A percentile compares a stretch with the other conserved stretches of the same genome.
Evolutionary conservation across 73 alveolate species (phyloP).

Genomic region (Paramecium caudatum): DNA sequence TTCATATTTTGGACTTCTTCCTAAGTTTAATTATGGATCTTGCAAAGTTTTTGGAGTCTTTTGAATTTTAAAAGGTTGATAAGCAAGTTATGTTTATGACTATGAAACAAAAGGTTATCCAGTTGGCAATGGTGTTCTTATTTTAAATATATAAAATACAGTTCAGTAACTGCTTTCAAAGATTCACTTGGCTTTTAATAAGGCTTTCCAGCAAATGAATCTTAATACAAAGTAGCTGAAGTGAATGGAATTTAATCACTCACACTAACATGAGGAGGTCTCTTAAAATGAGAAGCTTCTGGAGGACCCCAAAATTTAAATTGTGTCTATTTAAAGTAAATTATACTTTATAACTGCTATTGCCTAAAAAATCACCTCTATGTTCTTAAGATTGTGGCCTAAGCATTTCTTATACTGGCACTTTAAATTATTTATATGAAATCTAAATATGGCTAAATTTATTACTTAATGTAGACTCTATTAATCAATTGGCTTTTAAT

Average conservation of each 20-base stretch:
- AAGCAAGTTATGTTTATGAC: constrained; percentile 30
- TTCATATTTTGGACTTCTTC: constrained; percentile 47
- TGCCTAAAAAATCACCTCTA: constrained; percentile 50
- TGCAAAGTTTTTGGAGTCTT: neutral
- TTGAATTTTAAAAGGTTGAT: constrained; percentile 37
- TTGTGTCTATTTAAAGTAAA: neutral
- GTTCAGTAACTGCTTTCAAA: constrained; percentile 6
- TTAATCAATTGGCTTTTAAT: constrained; percentile 36
- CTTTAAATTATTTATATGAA: neutral
- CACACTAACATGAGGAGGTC: constrained; percentile 56
- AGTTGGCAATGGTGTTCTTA: constrained; percentile 61
- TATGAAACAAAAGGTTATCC: constrained; percentile 29
- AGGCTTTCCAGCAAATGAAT: constrained; percentile 11
- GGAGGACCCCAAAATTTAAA: constrained; percentile 65
- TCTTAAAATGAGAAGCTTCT: constrained; percentile 42
- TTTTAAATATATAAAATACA: neutral
- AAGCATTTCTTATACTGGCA: neutral
- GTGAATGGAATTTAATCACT: constrained; percentile 42
- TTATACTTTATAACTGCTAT: constrained; percentile 47
- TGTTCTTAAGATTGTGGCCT: constrained; percentile 53
- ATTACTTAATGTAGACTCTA: constrained; percentile 34
- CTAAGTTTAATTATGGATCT: neutral
- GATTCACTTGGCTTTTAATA: constrained; percentile 36
- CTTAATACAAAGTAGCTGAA: constrained; percentile 8
- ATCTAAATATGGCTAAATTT: neutral